Evolutionary conservation across 169 alveolate species (phyloP), one percentile per base, ranked within the genome.

Genomic region (Theileria equi): DNA sequence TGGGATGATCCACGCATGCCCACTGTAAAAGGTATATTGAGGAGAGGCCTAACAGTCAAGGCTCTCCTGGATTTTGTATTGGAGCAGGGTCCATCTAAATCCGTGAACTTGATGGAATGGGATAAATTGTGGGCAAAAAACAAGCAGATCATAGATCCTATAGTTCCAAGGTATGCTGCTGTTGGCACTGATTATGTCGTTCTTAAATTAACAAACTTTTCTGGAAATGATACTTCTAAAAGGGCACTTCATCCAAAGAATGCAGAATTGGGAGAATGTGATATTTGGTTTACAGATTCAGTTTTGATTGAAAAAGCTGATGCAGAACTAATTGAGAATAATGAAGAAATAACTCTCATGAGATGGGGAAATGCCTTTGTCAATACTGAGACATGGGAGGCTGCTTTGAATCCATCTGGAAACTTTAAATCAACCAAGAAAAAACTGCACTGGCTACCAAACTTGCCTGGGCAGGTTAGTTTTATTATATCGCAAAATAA

Each of bases 1-100:
- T 96, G 99, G 99, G 91, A 92, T 35, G 99, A 95, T 86, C 99
- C 99, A 28, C 90, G 99, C 59, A 94, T 96, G 95, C 99, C 99
- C 32, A 96, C 99, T 23, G 97, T 96, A 21, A 92, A 95, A 80
- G 99, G 99, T 7, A 95, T 98, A 45, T 67, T 96, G 80, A 94
- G 99, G 69, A 95, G 98, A 79, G 99, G 99, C 4, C 80, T 98
- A 71, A 91, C 97, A 13, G 96, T 95, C 66, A 94, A 95, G 43
- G 98, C 99, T n/a, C 84, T 98, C 65, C 90, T 93, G 68, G 97
- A 95, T 60, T 98, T 97, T 67, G 95, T 97, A 79, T 80, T 95
- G 36, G 98, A 95, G 55, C 98, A 95, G 68, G 99, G 99, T 5
- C 98, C 99, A 11, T 91, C 98, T 5, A 94, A 95, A 88, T 95